phyloP scores from a whole-genome alignment of 352 stramenopile species.

The Discostella stelligera region DNA sequence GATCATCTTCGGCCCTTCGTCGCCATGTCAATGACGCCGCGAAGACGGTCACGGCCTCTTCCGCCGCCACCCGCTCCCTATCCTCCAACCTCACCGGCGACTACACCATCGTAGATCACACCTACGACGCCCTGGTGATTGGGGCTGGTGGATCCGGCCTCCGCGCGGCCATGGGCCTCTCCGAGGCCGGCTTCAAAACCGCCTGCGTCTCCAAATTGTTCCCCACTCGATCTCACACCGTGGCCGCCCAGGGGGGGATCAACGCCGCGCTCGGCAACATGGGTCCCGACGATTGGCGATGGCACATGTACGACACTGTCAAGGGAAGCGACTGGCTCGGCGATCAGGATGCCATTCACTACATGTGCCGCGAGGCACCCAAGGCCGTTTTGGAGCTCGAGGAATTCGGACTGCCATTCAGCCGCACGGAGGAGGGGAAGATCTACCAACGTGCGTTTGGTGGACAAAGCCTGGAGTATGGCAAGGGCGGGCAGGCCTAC shows the following conservation, averaged over 20 bases:
- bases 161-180: constrained; percentile 90
- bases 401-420: constrained; percentile 95
- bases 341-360: constrained; percentile 98
- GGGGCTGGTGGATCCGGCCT: constrained; percentile 91
- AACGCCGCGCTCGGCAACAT: constrained; percentile 98
- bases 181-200: constrained; percentile 93
- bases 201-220: constrained; percentile 98
- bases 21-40: no score
- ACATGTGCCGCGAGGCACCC: constrained; percentile 94
- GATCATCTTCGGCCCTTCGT: constrained; percentile 7
- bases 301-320: constrained; percentile 96
- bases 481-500: constrained; percentile 92
- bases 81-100: constrained; percentile 61
- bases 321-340: constrained; percentile 96
- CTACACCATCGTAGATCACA: constrained; percentile 90
- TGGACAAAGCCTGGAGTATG: constrained; percentile 92
- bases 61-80: background rate
- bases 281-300: constrained; percentile 94
- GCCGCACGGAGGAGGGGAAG: constrained; percentile 93
- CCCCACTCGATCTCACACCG: constrained; percentile 93
- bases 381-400: constrained; percentile 91
- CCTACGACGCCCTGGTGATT: constrained; percentile 95
- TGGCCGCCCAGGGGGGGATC: constrained; percentile 95
- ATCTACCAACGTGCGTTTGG: constrained; percentile 97
- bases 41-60: background rate